Evolutionary conservation across 23 red algal species (phyloP).

Genomic region (Gracilaria caudata): DNA sequence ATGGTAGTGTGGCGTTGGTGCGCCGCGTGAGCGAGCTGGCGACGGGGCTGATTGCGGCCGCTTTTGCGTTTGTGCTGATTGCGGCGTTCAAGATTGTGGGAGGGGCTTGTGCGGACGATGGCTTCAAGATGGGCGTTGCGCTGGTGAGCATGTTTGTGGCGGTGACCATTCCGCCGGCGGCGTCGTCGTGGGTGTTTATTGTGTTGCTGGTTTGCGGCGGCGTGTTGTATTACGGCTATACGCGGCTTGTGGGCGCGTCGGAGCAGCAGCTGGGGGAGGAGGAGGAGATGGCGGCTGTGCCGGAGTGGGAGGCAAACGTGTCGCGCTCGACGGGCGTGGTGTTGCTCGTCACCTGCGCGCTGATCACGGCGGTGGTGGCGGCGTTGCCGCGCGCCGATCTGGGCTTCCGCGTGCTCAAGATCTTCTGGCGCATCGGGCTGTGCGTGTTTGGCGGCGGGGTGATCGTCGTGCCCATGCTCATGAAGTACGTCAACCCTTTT

Average conservation of each 20-base stretch:
- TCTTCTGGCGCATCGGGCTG: slow-evolving; percentile 78
- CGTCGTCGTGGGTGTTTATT: slow-evolving; percentile 52
- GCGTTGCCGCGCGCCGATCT: slow-evolving; percentile 25
- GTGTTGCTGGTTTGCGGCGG: slow-evolving; percentile 43
- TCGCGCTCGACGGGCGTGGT: slow-evolving; percentile 28
- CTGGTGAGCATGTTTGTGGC: slow-evolving; percentile 44
- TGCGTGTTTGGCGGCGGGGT: slow-evolving; percentile 79
- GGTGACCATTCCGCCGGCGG: slow-evolving; percentile 48
- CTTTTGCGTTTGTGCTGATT: slow-evolving; percentile 67
- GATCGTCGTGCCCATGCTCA: slow-evolving; percentile 77
- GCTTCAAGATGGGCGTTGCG: slow-evolving; percentile 43
- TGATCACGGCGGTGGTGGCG: slow-evolving; percentile 19
- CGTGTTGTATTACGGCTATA: slow-evolving; percentile 9
- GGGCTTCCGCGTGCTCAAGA: slow-evolving; percentile 32
- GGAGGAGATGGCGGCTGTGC: neutral
- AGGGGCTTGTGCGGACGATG: neutral
- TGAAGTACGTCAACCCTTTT: slow-evolving; percentile 46
- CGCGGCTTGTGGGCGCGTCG: neutral
- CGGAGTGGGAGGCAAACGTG: slow-evolving; percentile 47
- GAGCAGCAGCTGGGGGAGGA: neutral
- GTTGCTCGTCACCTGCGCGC: slow-evolving; percentile 25
- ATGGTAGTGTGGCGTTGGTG: neutral
- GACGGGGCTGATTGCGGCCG: slow-evolving; percentile 64
- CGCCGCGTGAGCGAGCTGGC: slow-evolving; percentile 22
- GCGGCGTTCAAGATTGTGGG: slow-evolving; percentile 55